Base-by-base conservation (phyloP, 805 yeast genomes). In the Starmerella cellae region DNA sequence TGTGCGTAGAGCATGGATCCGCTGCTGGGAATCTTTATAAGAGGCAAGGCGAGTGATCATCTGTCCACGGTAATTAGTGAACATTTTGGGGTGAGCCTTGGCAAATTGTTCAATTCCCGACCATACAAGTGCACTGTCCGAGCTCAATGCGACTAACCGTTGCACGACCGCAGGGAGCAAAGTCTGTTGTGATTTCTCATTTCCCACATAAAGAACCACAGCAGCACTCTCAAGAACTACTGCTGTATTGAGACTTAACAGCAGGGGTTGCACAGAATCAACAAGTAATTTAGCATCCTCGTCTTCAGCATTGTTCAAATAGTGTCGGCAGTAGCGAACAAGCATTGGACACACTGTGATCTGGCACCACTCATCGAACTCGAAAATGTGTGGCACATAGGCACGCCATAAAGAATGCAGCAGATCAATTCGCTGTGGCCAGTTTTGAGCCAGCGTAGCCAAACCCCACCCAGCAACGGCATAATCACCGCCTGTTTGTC, bases 311-410 rank as follows among this genome's bases (percentile, higher is more conserved):
- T 68, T 63, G 3, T 75, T 70, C 29, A 85, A 55, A 55, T 68
- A 85, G 6, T 60, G 51, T 41, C 85, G 70, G 27, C 75, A 65
- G 58, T 91, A 91, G 39, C 74, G 73, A 0, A 78, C 71, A 38
- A 87, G 63, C 4, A 82, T 51, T 37, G 81, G 82, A 18, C 83
- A 62, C 14, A 77, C 58, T 10, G 65, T 55, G 0, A 69, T 59
- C 54, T 81, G 85, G 8, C 83, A 62, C 80, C 85, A 82, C 41
- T 77, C 79, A 45, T 85, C 94, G 42, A 88, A 65, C 1, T 69
- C 65, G 0, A 55, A 49, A 13, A 66, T 22, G 74, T 48, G 26
- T 67, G 59, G 43, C 45, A 83, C 75, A 38, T 70, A 69, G 18
- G 75, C 68, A 24, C 81, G 69, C 56, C 70, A 81, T 51, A 76